phyloP scores from a whole-genome alignment of 768 basidiomycete genomes.

The Rhizopogon vesiculosus region DNA sequence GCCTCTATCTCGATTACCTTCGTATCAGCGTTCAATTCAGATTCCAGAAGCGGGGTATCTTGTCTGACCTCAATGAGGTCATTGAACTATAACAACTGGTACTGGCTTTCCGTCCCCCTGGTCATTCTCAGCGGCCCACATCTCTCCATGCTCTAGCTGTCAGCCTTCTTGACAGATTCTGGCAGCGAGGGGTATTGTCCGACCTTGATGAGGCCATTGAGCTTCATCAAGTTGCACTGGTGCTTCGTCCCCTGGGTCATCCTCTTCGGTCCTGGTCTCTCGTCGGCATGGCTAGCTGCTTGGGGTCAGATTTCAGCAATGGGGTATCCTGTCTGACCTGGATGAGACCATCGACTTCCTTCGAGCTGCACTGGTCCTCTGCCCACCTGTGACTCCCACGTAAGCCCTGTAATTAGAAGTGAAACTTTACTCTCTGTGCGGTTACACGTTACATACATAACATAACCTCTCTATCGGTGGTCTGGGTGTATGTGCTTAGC shows the following conservation, averaged over 20 bases:
- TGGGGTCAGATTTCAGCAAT: slow-evolving; percentile 11
- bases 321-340: slow-evolving; percentile 6
- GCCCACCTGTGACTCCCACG: no score
- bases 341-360: slow-evolving; percentile 7
- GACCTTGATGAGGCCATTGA: slow-evolving; percentile 25
- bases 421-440: no score
- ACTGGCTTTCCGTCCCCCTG: slow-evolving; percentile 11
- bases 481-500: no score
- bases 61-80: slow-evolving; percentile 24
- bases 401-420: no score
- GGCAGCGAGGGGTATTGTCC: slow-evolving; percentile 7
- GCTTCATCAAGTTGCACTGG: slow-evolving; percentile 9
- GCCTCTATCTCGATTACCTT: slow-evolving; percentile 21
- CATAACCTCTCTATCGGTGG: no score
- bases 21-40: slow-evolving; percentile 20
- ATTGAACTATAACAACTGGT: slow-evolving; percentile 18
- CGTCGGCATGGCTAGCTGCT: slow-evolving; percentile 16
- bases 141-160: slow-evolving; percentile 20
- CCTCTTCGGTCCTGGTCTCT: slow-evolving; percentile 6
- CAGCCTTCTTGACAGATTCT: slow-evolving; percentile 21
- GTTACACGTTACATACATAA: no score
- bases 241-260: no score
- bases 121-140: slow-evolving; percentile 9
- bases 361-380: slow-evolving; percentile 9
- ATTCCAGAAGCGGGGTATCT: slow-evolving; percentile 16